A percentile compares a stretch with the other conserved stretches of the same genome.
These are phyloP conservation scores for Bombardia bombarda DNA, from an alignment of 495 filamentous ascomycete genomes.

Conservation along the genomic window DNA sequence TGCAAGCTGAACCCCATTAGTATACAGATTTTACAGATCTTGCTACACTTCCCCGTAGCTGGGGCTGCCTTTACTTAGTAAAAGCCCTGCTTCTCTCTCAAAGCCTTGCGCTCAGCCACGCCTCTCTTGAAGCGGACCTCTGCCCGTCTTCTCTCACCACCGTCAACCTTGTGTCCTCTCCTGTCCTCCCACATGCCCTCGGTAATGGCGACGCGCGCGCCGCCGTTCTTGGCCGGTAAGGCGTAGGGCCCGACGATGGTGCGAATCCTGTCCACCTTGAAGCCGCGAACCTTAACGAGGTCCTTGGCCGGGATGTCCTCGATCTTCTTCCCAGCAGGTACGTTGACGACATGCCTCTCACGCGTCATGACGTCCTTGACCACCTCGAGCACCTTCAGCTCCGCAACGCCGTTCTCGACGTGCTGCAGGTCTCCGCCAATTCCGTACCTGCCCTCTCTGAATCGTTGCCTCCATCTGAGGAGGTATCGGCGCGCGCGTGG, in stretches of 20 bases:
- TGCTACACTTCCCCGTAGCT: not conserved
- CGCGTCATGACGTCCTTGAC: slow-evolving; percentile 21
- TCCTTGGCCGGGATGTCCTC: slow-evolving; percentile 32
- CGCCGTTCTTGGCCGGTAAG: slow-evolving; percentile 54
- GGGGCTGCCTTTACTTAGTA: slow-evolving; percentile 10
- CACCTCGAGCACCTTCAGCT: slow-evolving; percentile 60
- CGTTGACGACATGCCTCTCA: slow-evolving; percentile 55
- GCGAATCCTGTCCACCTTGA: slow-evolving; percentile 55
- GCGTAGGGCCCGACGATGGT: slow-evolving; percentile 66
- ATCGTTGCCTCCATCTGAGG: slow-evolving; percentile 76
- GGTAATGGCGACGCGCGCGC: slow-evolving; percentile 56
- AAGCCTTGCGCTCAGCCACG: slow-evolving; percentile 39
- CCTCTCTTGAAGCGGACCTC: slow-evolving; percentile 60
- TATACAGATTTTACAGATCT: slow-evolving; percentile 17
- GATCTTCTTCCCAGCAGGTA: slow-evolving; percentile 44
- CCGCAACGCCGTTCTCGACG: slow-evolving; percentile 64
- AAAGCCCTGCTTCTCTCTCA: slow-evolving; percentile 26
- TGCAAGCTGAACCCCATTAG: slow-evolving; percentile 12
- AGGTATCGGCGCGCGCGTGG: slow-evolving; percentile 76
- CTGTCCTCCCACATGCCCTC: slow-evolving; percentile 86
- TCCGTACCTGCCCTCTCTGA: slow-evolving; percentile 64
- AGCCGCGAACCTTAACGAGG: slow-evolving; percentile 48
- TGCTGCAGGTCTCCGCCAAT: slow-evolving; percentile 68
- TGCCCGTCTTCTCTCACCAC: slow-evolving; percentile 82
- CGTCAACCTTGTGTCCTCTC: slow-evolving; percentile 86